Evolutionary conservation across 139 green algal genomes (phyloP).

Genomic region (Mychonastes homosphaera): DNA sequence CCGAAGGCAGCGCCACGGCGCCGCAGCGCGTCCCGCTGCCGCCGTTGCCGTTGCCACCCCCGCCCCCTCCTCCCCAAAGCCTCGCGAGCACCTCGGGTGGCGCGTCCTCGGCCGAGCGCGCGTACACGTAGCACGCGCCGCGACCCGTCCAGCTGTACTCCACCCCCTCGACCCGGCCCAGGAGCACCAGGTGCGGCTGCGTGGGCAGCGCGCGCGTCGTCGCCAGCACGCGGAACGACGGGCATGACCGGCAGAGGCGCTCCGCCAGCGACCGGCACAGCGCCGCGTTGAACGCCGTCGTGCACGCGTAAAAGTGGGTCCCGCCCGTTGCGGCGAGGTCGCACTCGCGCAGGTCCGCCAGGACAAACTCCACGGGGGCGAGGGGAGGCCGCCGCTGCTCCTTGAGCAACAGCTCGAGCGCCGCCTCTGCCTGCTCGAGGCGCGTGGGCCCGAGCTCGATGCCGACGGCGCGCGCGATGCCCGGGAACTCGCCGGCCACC

Average conservation of each 20-base stretch:
- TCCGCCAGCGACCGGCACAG: conserved; percentile 26
- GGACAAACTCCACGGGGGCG: conserved; percentile 20
- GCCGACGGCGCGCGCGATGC: conserved; percentile 16
- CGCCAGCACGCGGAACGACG: conserved; percentile 29
- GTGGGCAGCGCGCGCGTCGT: conserved; percentile 30
- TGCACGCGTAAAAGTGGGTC: conserved; percentile 31
- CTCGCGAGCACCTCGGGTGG: conserved; percentile 5
- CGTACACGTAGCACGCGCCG: conserved; percentile 9
- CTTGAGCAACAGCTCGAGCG: conserved; percentile 15
- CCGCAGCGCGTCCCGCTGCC: not conserved
- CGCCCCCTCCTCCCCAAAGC: not conserved
- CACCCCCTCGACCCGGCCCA: conserved; percentile 6
- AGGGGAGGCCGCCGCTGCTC: not conserved
- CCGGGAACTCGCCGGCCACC: conserved; percentile 8
- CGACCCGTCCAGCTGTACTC: conserved; percentile 3
- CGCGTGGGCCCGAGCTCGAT: conserved; percentile 30
- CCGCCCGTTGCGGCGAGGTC: conserved; percentile 12
- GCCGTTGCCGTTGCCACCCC: conserved; percentile 1
- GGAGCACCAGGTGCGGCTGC: conserved; percentile 18
- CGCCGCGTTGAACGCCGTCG: conserved; percentile 29
- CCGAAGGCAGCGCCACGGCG: not conserved
- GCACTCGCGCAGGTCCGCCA: conserved; percentile 23
- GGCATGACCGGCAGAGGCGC: conserved; percentile 19
- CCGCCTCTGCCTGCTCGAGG: conserved; percentile 28
- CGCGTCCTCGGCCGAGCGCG: not conserved